Percentiles rank a stretch among this genome's conserved stretches.
Conservation (phyloP, 2,329 filamentous ascomycete species). For the Fusarium anguioides region DNA sequence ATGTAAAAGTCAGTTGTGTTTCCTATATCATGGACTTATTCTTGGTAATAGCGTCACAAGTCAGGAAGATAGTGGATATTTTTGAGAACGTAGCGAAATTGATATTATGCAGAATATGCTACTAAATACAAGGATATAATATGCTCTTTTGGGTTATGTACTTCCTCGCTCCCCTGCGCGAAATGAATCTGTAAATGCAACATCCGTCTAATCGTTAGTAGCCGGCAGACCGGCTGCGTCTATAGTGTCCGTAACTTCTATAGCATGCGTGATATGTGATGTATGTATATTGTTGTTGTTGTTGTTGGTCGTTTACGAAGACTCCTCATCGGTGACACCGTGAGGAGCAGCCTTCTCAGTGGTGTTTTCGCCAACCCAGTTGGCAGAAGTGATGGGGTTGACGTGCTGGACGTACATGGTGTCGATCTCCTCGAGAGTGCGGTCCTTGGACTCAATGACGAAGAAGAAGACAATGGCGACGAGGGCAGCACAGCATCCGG, state of each 20-base stretch:
- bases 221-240: conserved; percentile 28
- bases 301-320: conserved; percentile 17
- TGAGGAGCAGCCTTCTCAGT: conserved; percentile 23
- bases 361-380: conserved; percentile 38
- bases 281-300: background rate
- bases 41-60: too few species aligned
- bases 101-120: conserved; percentile 28
- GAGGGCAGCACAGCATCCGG: conserved; percentile 72
- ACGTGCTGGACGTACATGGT: conserved; percentile 73
- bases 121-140: conserved; percentile 36
- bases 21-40: too few species aligned
- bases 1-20: too few species aligned
- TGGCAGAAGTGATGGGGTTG: conserved; percentile 59
- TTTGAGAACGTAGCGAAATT: conserved; percentile 16
- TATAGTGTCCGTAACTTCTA: conserved; percentile 10
- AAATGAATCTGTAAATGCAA: conserved; percentile 22
- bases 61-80: too few species aligned
- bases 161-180: background rate
- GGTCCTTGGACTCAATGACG: conserved; percentile 77
- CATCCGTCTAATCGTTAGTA: conserved; percentile 31
- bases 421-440: conserved; percentile 80
- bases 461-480: conserved; percentile 79
- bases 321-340: conserved; percentile 35
- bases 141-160: conserved; percentile 30
- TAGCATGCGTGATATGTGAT: background rate